Conservation (phyloP, 2,329 filamentous ascomycete genomes). For the Pyrenophora graminea region DNA sequence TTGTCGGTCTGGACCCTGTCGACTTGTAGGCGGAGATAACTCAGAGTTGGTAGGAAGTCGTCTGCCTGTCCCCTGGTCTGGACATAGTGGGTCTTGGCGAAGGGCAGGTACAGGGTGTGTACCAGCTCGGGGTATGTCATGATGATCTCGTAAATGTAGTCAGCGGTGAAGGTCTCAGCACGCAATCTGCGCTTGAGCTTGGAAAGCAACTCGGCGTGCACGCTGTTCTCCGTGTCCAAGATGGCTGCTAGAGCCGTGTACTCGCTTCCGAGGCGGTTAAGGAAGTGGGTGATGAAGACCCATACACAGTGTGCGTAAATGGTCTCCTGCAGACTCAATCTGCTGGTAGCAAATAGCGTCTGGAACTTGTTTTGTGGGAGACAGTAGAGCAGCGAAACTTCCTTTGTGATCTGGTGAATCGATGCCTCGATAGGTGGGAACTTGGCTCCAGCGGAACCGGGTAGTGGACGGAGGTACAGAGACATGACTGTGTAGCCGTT, state of each 20-base stretch:
- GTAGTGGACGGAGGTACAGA: conserved; percentile 79
- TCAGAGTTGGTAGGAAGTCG: conserved; percentile 72
- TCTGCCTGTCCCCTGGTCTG: conserved; percentile 67
- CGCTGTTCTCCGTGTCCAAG: conserved; percentile 78
- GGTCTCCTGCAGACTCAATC: conserved; percentile 91
- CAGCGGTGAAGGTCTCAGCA: conserved; percentile 95
- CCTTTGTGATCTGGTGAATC: conserved; percentile 98
- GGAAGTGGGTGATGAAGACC: conserved; percentile 97
- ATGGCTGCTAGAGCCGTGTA: conserved; percentile 85
- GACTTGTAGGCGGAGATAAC: conserved; percentile 67
- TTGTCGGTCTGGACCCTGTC: conserved; percentile 59
- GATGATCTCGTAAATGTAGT: conserved; percentile 98
- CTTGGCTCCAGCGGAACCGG: conserved; percentile 51
- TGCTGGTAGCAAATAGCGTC: conserved; percentile 79
- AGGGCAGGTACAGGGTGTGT: conserved; percentile 84
- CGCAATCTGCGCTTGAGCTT: conserved; percentile 95
- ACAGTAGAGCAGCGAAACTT: conserved; percentile 95
- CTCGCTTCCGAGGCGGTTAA: conserved; percentile 90
- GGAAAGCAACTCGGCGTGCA: conserved; percentile 82
- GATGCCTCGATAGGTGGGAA: conserved; percentile 87
- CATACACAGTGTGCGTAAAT: conserved; percentile 97
- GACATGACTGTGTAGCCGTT: conserved; percentile 98
- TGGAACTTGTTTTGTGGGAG: conserved; percentile 98
- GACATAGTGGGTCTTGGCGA: conserved; percentile 83
- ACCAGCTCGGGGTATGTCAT: conserved; percentile 85